Percentiles rank a stretch among this genome's conserved stretches.
These are phyloP conservation scores for Pachysandra terminalis DNA, from an alignment of 164 flowering plant species.

Conservation along the genomic window DNA sequence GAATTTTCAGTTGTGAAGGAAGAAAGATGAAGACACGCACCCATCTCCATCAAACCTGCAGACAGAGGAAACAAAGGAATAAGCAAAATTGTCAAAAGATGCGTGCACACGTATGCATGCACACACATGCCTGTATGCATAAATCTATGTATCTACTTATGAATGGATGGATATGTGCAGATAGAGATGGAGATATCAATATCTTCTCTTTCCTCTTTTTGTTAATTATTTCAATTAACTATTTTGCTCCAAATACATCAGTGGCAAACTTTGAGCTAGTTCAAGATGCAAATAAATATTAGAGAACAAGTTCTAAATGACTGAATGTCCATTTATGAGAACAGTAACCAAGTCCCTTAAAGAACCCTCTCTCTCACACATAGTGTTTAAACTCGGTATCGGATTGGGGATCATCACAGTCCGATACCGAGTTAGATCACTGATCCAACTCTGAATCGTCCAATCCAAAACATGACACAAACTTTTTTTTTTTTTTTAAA, in stretches of 20 bases:
- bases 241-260: not conserved
- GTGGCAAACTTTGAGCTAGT: not conserved
- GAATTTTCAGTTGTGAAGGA: slow-evolving; percentile 6
- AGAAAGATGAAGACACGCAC: slow-evolving; percentile 40
- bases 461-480: too few species aligned
- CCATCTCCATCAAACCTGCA: slow-evolving; percentile 99
- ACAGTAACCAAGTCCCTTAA: not conserved
- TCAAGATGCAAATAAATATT: not conserved
- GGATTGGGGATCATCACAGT: too few species aligned
- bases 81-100: not conserved
- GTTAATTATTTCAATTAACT: too few species aligned
- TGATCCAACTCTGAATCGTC: too few species aligned
- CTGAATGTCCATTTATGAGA: not conserved
- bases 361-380: too few species aligned
- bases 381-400: too few species aligned
- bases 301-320: not conserved
- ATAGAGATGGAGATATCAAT: not conserved
- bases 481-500: too few species aligned
- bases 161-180: not conserved
- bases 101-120: too few species aligned
- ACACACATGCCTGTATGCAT: too few species aligned
- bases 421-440: too few species aligned
- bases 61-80: slow-evolving; percentile 12
- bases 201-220: too few species aligned
- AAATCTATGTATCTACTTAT: too few species aligned